Evolutionary conservation across 495 filamentous ascomycete genomes (phyloP).

Genomic region (Jackrogersella multiformis): DNA sequence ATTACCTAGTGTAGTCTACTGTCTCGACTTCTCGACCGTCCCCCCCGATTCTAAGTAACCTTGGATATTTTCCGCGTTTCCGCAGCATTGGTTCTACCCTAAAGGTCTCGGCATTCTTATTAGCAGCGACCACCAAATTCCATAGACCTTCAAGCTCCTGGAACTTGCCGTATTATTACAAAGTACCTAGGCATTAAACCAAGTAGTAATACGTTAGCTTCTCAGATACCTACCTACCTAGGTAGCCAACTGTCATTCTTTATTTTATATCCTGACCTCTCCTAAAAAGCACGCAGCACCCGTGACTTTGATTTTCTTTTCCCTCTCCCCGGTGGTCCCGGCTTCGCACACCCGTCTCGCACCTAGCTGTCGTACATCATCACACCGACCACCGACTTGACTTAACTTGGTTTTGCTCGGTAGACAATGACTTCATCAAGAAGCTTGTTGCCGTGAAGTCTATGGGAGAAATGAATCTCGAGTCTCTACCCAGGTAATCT

Average conservation of each 20-base stretch:
- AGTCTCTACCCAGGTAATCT: neutral
- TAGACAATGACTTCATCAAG: conserved; percentile 26
- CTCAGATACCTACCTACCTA: neutral
- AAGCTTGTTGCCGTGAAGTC: conserved; percentile 2
- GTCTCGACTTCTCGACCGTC: conserved; percentile 1
- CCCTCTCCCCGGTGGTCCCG: conserved; percentile 33
- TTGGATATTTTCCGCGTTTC: conserved; percentile 38
- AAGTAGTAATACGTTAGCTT: neutral
- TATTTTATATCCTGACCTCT: conserved; percentile 9
- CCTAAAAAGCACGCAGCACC: conserved; percentile 16
- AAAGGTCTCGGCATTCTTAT: conserved; percentile 29
- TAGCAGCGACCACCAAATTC: conserved; percentile 24
- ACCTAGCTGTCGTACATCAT: conserved; percentile 21
- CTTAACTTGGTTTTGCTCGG: conserved; percentile 7
- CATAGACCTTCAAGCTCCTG: neutral
- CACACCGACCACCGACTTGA: conserved; percentile 8
- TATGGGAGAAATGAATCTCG: conserved; percentile 27
- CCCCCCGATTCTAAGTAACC: conserved; percentile 6
- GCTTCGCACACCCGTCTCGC: conserved; percentile 24
- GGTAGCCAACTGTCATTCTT: neutral
- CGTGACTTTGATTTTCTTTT: conserved; percentile 23
- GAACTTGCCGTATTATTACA: neutral
- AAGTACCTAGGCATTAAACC: conserved; percentile 12
- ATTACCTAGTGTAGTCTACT: too few species aligned
- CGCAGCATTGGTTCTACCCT: conserved; percentile 19